phyloP scores from a whole-genome alignment of 768 basidiomycete genomes.

The Serendipita sp. region DNA sequence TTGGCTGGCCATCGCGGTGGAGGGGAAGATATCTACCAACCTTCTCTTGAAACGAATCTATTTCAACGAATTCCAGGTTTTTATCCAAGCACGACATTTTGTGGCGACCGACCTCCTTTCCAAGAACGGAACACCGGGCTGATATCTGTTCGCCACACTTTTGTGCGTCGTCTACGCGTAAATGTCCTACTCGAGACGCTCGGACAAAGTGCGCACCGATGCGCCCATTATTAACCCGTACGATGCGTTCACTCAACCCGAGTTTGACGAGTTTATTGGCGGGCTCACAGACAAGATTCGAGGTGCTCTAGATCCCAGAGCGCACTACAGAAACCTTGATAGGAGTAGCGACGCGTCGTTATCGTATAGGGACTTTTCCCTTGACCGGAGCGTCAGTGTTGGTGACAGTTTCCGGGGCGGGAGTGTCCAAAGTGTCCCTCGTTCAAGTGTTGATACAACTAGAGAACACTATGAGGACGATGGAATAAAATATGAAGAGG shows the following conservation, averaged over 20 bases:
- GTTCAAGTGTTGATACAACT: constrained; percentile 32
- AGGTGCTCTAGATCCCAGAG: constrained; percentile 34
- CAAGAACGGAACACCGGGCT: background rate
- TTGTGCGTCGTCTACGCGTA: background rate
- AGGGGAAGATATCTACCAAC: too few relatives aligned
- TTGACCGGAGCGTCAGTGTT: constrained; percentile 16
- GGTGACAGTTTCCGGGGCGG: constrained; percentile 16
- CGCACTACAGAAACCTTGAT: constrained; percentile 8
- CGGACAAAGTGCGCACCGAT: background rate
- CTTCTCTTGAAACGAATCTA: too few relatives aligned
- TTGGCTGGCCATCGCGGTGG: too few relatives aligned
- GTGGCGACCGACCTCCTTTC: too few relatives aligned
- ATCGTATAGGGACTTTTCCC: constrained; percentile 7
- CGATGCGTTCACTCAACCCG: constrained; percentile 48
- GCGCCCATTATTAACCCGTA: constrained; percentile 53
- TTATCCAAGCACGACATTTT: too few relatives aligned
- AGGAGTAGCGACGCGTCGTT: constrained; percentile 15
- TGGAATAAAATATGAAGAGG: constrained; percentile 32
- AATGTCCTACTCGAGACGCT: background rate
- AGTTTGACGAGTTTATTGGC: constrained; percentile 58
- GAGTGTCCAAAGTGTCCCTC: constrained; percentile 35
- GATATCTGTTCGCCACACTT: background rate
- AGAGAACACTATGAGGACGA: constrained; percentile 46
- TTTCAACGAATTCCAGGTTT: too few relatives aligned
- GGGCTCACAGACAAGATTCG: constrained; percentile 42